Base-by-base conservation (phyloP, 2,329 filamentous ascomycete genomes). In the Fusarium redolens region DNA sequence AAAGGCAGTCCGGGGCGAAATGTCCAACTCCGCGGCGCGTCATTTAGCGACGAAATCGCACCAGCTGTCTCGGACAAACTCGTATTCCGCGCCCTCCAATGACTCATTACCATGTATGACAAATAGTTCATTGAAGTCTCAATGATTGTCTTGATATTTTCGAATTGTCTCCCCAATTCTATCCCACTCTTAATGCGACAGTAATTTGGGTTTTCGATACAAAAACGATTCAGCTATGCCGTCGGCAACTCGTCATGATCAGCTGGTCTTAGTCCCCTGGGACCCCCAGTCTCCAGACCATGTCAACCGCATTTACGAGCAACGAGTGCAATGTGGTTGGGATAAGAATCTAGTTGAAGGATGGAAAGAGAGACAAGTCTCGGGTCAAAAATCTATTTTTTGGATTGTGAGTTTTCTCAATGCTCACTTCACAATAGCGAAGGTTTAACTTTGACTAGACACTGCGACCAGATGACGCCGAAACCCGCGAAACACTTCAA, bases 251-350 rank as follows among this genome's bases (percentile, higher is more conserved):
- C 50, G 22, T 18, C 50, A 47, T 35, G 59, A 52, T 5, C 65
- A 65, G 22, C 50, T 78, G 7, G 25, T 63, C 12, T 59, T 78
- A 5, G 51, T 78, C 6, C 76, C 76, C 10, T 78, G 76, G 76
- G 76, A 78, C 13, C 73, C 75, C 2, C 45, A 65, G 9, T 77
- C 75, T 4, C 18, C 40, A 1, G 57, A 74, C 1, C 76, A 78
- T 14, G 33, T 69, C 14, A 35, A 51, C 4, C 52, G 58, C 1
- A 51, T 78, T 5, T 28, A 65, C 10, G 41, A 72, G 20, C 76
- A 78, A 15, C 67, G 76, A 4, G 40, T 68, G 1, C 65, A 67
- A 30, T 78, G 76, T 13, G 76, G 76, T 2, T 78, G 76, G 76
- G 64, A 78, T 18, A 31, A 47, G 14, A 56, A 74, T 1, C 45